These are phyloP conservation scores for Corylus americana DNA, from an alignment of 306 rosid genomes.

Conservation along the genomic window DNA sequence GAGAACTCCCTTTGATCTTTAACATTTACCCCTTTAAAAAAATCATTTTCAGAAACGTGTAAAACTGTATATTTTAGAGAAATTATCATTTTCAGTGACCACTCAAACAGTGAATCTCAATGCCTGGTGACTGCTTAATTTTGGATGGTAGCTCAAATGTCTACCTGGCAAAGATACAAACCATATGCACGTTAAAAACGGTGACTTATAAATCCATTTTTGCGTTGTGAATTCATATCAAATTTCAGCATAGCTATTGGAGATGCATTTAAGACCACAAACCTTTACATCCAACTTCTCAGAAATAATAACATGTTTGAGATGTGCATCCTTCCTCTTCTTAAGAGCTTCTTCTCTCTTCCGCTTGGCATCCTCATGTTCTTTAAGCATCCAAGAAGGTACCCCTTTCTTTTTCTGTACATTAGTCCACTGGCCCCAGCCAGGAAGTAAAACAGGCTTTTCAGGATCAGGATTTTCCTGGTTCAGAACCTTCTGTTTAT, in stretches of 20 bases:
- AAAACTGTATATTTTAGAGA: background rate
- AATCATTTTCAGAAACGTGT: background rate
- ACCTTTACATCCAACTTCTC: constrained; percentile 89
- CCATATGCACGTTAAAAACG: background rate
- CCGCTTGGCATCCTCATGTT: constrained; percentile 66
- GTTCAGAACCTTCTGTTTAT: constrained; percentile 63
- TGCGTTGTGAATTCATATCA: background rate
- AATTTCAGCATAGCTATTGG: background rate
- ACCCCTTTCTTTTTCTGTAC: constrained; percentile 78
- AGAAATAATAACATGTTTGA: constrained; percentile 79
- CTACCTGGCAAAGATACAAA: background rate
- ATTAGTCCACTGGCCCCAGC: constrained; percentile 98
- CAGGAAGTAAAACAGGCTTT: constrained; percentile 79
- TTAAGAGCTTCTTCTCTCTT: constrained; percentile 76
- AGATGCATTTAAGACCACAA: constrained; percentile 19
- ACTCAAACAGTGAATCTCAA: background rate
- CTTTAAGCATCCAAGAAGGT: constrained; percentile 79
- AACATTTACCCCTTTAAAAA: background rate
- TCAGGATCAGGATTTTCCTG: constrained; percentile 92
- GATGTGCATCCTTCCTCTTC: constrained; percentile 80
- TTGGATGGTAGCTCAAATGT: background rate
- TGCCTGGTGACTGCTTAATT: background rate
- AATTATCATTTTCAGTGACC: background rate
- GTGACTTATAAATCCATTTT: background rate
- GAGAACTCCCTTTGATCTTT: background rate